Percentiles rank a stretch among this genome's conserved stretches.
Evolutionary conservation across 2,329 filamentous ascomycete genomes (phyloP).

Genomic region (Clonostachys byssicola): DNA sequence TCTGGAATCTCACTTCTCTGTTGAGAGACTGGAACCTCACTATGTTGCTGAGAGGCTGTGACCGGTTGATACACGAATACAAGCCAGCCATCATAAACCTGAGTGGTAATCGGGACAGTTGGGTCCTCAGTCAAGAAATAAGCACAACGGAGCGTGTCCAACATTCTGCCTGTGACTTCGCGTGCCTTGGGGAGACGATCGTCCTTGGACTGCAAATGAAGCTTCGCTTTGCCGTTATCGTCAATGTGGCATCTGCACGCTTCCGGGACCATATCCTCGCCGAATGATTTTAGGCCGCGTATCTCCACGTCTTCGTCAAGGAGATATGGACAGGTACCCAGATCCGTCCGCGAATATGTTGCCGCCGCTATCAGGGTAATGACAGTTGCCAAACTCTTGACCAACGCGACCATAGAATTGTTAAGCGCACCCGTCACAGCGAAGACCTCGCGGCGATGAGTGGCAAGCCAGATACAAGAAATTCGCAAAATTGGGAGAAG

Average conservation of each 20-base stretch:
- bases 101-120: conserved; percentile 28
- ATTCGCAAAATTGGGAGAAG: conserved; percentile 46
- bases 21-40: no score
- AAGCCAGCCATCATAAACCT: conserved; percentile 17
- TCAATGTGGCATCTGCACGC: conserved; percentile 31
- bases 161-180: conserved; percentile 38
- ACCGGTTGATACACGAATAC: conserved; percentile 21
- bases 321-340: conserved; percentile 40
- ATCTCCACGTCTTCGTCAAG: conserved; percentile 45
- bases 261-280: conserved; percentile 26
- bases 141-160: conserved; percentile 44
- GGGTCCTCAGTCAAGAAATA: conserved; percentile 38
- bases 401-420: conserved; percentile 38
- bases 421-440: conserved; percentile 39
- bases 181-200: conserved; percentile 21
- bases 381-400: conserved; percentile 37
- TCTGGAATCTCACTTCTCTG: no score
- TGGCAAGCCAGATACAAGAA: conserved; percentile 49
- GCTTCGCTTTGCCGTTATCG: conserved; percentile 29
- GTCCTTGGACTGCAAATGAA: conserved; percentile 24
- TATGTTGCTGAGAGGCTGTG: neutral
- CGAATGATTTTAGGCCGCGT: conserved; percentile 37
- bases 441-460: conserved; percentile 38
- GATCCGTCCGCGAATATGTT: conserved; percentile 28
- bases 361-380: conserved; percentile 43